Evolutionary conservation across 306 rosid genomes (phyloP).

Genomic region (Alnus rubra): DNA sequence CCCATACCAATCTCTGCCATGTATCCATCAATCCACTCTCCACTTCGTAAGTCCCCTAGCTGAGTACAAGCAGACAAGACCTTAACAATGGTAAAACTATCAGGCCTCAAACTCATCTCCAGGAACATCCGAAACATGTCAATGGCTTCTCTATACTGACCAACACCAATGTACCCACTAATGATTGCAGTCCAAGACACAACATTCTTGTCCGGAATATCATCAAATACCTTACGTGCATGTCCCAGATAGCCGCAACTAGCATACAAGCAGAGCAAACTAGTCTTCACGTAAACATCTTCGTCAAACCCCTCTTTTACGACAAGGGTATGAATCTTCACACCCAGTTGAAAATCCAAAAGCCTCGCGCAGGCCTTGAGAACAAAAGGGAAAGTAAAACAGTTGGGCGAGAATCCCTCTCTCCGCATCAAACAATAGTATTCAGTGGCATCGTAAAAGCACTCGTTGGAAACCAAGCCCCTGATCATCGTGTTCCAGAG

Average conservation of each 20-base stretch:
- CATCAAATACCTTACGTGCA: neutral
- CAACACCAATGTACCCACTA: slow-evolving; percentile 6
- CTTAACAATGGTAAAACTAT: slow-evolving; percentile 1
- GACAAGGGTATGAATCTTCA: slow-evolving; percentile 5
- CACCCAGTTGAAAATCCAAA: slow-evolving; percentile 3
- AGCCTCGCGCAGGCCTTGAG: slow-evolving; percentile 10
- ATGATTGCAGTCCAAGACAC: slow-evolving; percentile 11
- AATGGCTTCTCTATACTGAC: slow-evolving; percentile 11
- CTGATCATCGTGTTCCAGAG: slow-evolving; percentile 2
- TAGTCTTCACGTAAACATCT: slow-evolving; percentile 10
- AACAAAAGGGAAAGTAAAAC: slow-evolving; percentile 12
- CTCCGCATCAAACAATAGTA: neutral
- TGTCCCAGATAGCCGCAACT: neutral
- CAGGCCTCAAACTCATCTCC: slow-evolving; percentile 8
- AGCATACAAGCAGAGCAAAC: neutral
- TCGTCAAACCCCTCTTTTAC: slow-evolving; percentile 1
- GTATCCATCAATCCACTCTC: slow-evolving; percentile 24
- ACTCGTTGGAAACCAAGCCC: slow-evolving; percentile 7
- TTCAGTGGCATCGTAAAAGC: neutral
- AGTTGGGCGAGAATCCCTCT: neutral
- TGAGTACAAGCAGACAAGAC: slow-evolving; percentile 26
- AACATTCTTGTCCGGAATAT: slow-evolving; percentile 5
- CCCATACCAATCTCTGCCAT: slow-evolving; percentile 28
- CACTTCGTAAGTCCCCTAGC: slow-evolving; percentile 16
- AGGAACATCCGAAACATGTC: neutral